Evolutionary conservation across 805 yeast genomes (phyloP).

Genomic region (Yamadazyma insecticola): DNA sequence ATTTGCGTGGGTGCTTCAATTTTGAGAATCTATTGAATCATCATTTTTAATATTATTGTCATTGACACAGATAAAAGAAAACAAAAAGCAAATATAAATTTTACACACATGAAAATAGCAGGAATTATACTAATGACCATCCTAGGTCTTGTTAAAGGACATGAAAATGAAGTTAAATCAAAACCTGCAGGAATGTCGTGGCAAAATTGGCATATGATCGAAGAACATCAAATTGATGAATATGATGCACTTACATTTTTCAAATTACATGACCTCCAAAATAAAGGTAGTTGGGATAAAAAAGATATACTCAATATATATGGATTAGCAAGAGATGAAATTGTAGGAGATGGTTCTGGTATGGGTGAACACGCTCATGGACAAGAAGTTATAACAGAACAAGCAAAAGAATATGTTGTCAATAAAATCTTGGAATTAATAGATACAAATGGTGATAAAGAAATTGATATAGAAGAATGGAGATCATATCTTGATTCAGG

Average conservation of each 20-base stretch:
- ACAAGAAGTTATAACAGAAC: conserved; percentile 49
- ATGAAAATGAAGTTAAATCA: conserved; percentile 4
- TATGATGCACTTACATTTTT: conserved; percentile 77
- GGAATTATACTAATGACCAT: no score
- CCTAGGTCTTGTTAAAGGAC: no score
- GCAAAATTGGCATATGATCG: conserved; percentile 89
- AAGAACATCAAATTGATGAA: conserved; percentile 75
- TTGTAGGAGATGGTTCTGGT: conserved; percentile 88
- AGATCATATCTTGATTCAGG: conserved; percentile 54
- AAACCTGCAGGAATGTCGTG: conserved; percentile 55
- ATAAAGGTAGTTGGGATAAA: conserved; percentile 50
- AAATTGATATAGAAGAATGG: conserved; percentile 68
- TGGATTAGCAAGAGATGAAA: conserved; percentile 67
- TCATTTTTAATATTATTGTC: no score
- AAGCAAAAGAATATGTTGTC: conserved; percentile 52
- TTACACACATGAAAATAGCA: no score
- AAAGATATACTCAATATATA: conserved; percentile 74
- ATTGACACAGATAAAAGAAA: no score
- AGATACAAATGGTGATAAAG: conserved; percentile 64
- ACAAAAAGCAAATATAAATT: no score
- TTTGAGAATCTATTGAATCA: no score
- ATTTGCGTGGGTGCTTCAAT: no score
- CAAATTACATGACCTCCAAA: conserved; percentile 68
- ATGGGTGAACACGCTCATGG: conserved; percentile 74
- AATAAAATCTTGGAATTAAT: conserved; percentile 51